Evolutionary conservation across 345 rosid species (phyloP).

Genomic region (Schrenkiella parvula): DNA sequence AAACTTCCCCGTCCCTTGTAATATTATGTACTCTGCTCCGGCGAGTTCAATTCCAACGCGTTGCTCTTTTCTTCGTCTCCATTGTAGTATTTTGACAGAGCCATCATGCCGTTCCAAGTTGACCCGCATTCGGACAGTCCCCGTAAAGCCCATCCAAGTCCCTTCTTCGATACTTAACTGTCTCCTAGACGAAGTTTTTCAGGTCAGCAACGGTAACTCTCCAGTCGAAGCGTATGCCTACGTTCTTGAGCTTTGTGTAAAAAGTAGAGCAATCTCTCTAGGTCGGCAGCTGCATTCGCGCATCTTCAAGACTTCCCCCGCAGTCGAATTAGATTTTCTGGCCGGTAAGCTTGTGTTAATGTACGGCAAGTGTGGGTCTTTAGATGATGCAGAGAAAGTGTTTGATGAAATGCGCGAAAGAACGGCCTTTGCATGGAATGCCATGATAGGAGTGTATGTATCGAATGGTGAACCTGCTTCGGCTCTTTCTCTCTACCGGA

Average conservation of each 20-base stretch:
- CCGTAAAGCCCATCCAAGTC: constrained; percentile 8
- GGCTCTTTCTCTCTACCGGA: constrained; percentile 47
- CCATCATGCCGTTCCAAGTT: neutral
- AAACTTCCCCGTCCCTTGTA: neutral
- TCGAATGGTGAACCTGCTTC: constrained; percentile 46
- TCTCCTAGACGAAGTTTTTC: constrained; percentile 45
- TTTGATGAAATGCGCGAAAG: constrained; percentile 63
- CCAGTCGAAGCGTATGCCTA: constrained; percentile 41
- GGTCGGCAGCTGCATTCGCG: constrained; percentile 61
- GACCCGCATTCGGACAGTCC: constrained; percentile 19
- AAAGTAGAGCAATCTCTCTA: constrained; percentile 33
- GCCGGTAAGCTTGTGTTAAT: constrained; percentile 63
- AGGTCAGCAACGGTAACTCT: neutral
- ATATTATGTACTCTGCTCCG: constrained; percentile 16
- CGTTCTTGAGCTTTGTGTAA: constrained; percentile 50
- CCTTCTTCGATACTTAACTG: constrained; percentile 28
- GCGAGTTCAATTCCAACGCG: constrained; percentile 20
- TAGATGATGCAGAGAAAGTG: constrained; percentile 50
- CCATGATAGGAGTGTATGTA: constrained; percentile 62
- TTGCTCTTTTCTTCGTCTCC: neutral
- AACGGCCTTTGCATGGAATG: constrained; percentile 71
- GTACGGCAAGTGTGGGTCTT: constrained; percentile 63
- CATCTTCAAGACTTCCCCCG: constrained; percentile 36
- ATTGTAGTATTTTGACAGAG: constrained; percentile 9
- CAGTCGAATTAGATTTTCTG: constrained; percentile 36